These are phyloP conservation scores for Pyropia haitanensis DNA, from an alignment of 23 red algal genomes.

Conservation along the genomic window DNA sequence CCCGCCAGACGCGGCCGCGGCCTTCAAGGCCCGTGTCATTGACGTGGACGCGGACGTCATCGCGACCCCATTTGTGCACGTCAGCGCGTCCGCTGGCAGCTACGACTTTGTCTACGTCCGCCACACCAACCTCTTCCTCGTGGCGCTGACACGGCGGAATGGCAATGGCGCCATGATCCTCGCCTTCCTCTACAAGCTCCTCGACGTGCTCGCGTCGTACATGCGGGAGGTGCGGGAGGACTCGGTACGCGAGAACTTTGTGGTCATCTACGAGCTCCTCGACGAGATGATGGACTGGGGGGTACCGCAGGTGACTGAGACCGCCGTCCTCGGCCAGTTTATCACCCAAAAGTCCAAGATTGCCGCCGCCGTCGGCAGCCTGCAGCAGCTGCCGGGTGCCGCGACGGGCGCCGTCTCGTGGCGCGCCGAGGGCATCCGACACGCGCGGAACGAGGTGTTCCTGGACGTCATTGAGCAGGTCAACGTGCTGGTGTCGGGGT, in stretches of 20 bases:
- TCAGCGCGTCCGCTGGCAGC: neutral
- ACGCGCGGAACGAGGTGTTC: conserved; percentile 93
- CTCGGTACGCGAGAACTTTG: conserved; percentile 96
- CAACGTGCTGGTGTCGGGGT: conserved; percentile 76
- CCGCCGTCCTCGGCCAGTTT: conserved; percentile 77
- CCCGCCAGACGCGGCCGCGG: conserved; percentile 35
- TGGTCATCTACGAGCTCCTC: conserved; percentile 95
- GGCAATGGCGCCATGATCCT: conserved; percentile 72
- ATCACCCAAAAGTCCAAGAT: conserved; percentile 82
- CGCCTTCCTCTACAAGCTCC: conserved; percentile 76
- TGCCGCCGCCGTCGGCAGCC: conserved; percentile 11
- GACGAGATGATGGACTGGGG: conserved; percentile 99
- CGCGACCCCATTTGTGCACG: neutral
- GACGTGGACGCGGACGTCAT: conserved; percentile 50
- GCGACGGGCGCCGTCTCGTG: conserved; percentile 91
- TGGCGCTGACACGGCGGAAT: conserved; percentile 59
- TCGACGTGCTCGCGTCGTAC: conserved; percentile 79
- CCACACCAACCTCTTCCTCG: conserved; percentile 79
- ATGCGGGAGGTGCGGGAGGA: conserved; percentile 90
- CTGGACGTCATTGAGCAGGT: conserved; percentile 98
- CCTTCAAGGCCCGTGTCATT: conserved; percentile 60
- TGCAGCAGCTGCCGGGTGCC: conserved; percentile 46
- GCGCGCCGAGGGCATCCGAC: conserved; percentile 89
- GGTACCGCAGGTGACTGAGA: conserved; percentile 87
- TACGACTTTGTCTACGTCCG: conserved; percentile 50